Evolutionary conservation across 495 filamentous ascomycete genomes (phyloP).

Genomic region (Penicillium alfredii): DNA sequence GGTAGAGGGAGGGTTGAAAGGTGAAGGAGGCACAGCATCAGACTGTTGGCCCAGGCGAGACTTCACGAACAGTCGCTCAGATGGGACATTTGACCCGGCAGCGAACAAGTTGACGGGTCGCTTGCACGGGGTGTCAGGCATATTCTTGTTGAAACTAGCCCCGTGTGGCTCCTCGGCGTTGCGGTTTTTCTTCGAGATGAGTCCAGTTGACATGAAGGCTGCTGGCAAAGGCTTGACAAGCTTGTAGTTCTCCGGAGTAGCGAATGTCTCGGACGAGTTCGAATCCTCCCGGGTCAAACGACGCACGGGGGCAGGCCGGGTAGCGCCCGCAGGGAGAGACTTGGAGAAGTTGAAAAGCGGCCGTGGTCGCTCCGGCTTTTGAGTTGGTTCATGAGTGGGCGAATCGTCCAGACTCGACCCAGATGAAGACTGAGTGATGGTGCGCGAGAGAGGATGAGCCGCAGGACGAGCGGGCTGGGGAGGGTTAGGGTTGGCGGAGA

Average conservation of each 20-base stretch:
- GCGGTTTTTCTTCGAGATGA: conserved; percentile 81
- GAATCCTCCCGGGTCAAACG: conserved; percentile 40
- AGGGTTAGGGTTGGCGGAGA: conserved; percentile 2
- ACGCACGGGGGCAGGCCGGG: conserved; percentile 39
- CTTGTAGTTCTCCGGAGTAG: conserved; percentile 81
- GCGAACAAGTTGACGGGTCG: conserved; percentile 60
- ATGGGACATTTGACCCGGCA: conserved; percentile 50
- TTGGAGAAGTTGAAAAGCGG: conserved; percentile 67
- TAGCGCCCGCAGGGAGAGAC: conserved; percentile 67
- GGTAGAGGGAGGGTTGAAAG: conserved; percentile 48
- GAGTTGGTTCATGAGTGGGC: conserved; percentile 58
- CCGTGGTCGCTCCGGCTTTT: conserved; percentile 46
- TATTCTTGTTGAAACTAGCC: conserved; percentile 30
- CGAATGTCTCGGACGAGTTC: conserved; percentile 51
- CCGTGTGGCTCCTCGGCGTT: conserved; percentile 47
- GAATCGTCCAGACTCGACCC: conserved; percentile 74
- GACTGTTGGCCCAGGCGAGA: conserved; percentile 53
- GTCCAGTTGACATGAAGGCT: conserved; percentile 88
- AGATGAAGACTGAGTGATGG: conserved; percentile 78
- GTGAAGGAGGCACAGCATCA: conserved; percentile 58
- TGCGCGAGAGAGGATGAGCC: conserved; percentile 80
- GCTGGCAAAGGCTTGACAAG: conserved; percentile 74
- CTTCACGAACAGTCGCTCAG: conserved; percentile 50
- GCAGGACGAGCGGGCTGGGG: conserved; percentile 27
- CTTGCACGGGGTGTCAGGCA: conserved; percentile 97